phyloP scores from a whole-genome alignment of 1,284 basidiomycete genomes.

The Cryptococcus floricola region DNA sequence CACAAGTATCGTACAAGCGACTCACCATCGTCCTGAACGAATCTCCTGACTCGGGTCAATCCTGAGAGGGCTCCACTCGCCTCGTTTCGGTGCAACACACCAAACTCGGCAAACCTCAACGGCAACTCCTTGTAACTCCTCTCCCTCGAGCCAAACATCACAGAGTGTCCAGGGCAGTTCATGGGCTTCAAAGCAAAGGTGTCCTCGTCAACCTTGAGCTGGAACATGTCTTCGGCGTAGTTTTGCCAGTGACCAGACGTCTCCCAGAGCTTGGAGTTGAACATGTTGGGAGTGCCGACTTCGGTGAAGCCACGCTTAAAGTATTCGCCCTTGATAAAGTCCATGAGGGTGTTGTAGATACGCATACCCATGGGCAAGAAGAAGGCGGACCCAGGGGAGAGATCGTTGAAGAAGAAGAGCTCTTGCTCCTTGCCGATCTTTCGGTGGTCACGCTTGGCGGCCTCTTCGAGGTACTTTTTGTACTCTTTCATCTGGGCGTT shows the following conservation, averaged over 20 bases:
- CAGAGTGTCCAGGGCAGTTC: slow-evolving; percentile 98
- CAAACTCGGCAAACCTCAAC: slow-evolving; percentile 96
- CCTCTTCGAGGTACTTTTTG: slow-evolving; percentile 93
- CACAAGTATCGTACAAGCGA: slow-evolving; percentile 29
- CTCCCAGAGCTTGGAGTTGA: slow-evolving; percentile 94
- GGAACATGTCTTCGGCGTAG: slow-evolving; percentile 97
- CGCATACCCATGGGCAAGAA: slow-evolving; percentile 95
- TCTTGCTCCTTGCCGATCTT: slow-evolving; percentile 97
- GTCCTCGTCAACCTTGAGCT: slow-evolving; percentile 91
- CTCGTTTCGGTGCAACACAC: slow-evolving; percentile 95
- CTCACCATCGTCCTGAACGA: slow-evolving; percentile 88
- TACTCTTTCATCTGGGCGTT: slow-evolving; percentile 93
- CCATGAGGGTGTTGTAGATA: slow-evolving; percentile 92
- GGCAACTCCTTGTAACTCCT: slow-evolving; percentile 94
- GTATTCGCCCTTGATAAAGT: slow-evolving; percentile 69
- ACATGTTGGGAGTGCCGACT: slow-evolving; percentile 98
- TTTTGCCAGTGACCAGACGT: slow-evolving; percentile 98
- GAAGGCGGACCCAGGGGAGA: slow-evolving; percentile 92
- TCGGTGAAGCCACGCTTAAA: slow-evolving; percentile 53
- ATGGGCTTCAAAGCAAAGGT: slow-evolving; percentile 93
- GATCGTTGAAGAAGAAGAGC: slow-evolving; percentile 96
- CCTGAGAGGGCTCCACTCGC: slow-evolving; percentile 92
- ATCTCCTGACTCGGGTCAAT: slow-evolving; percentile 86
- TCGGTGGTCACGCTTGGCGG: slow-evolving; percentile 94
- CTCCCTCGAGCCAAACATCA: slow-evolving; percentile 93